These are phyloP conservation scores for Lignosus rhinocerotis DNA, from an alignment of 1,284 basidiomycete genomes.

Conservation along the genomic window DNA sequence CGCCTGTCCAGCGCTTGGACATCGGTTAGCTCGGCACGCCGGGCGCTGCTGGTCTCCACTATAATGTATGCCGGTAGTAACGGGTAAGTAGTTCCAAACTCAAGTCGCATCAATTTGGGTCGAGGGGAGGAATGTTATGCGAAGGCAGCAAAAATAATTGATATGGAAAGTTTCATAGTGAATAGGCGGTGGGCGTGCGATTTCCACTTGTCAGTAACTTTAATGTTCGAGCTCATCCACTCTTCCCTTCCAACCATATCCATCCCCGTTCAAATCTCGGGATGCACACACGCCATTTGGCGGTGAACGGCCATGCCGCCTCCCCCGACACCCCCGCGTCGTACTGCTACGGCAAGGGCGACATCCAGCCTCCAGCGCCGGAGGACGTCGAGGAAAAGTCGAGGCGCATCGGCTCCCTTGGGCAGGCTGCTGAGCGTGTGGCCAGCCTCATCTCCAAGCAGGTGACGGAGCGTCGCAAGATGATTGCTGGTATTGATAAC, in stretches of 20 bases:
- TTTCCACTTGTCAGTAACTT: too few relatives aligned
- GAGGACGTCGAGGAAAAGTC: slow-evolving; percentile 18
- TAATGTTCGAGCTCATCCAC: too few relatives aligned
- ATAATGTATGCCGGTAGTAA: too few relatives aligned
- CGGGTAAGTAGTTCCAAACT: too few relatives aligned
- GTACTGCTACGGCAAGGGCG: slow-evolving; percentile 21
- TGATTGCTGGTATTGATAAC: slow-evolving; percentile 34
- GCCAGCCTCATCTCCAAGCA: slow-evolving; percentile 21
- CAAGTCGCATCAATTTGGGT: too few relatives aligned
- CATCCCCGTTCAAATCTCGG: too few relatives aligned
- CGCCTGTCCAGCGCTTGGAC: background rate
- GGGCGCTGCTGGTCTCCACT: background rate
- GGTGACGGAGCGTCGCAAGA: slow-evolving; percentile 24
- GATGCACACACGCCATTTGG: background rate
- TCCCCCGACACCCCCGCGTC: slow-evolving; percentile 18
- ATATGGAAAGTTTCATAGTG: too few relatives aligned
- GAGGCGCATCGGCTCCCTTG: background rate
- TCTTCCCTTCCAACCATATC: too few relatives aligned
- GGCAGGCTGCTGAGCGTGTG: slow-evolving; percentile 5
- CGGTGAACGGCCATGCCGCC: background rate
- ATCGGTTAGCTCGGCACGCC: background rate
- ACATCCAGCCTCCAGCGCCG: slow-evolving; percentile 9
- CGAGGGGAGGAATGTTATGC: too few relatives aligned
- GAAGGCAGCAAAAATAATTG: too few relatives aligned
- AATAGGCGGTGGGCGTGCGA: too few relatives aligned